These are phyloP conservation scores for Schwanniomyces polymorphus DNA, from an alignment of 805 yeast genomes.

Conservation along the genomic window DNA sequence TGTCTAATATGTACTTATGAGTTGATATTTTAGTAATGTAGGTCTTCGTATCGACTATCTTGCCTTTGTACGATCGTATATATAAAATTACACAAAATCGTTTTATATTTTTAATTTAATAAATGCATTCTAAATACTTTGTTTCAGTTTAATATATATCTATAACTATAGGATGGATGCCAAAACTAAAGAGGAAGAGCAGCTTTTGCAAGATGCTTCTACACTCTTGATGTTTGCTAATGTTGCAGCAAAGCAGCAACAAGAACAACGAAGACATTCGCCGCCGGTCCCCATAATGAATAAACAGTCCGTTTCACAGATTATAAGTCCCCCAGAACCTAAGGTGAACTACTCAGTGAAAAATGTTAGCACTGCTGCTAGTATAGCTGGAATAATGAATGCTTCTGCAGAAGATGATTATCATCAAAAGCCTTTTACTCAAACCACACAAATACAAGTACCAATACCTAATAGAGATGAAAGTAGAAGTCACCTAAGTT, in stretches of 20 bases:
- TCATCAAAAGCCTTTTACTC: background rate
- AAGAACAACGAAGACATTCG: conserved; percentile 11
- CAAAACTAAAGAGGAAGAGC: conserved; percentile 28
- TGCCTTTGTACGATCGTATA: background rate
- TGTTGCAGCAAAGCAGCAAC: conserved; percentile 47
- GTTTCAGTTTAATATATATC: background rate
- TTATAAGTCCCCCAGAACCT: background rate
- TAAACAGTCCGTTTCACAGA: background rate
- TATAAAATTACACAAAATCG: background rate
- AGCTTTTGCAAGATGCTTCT: conserved; percentile 59
- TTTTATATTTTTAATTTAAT: background rate
- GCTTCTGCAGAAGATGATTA: too few species aligned
- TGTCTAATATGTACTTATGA: too few species aligned
- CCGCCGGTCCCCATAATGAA: conserved; percentile 3
- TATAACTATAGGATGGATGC: background rate
- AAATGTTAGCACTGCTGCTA: too few species aligned
- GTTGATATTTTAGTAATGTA: too few species aligned
- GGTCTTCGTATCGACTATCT: background rate
- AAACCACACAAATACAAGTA: conserved; percentile 2
- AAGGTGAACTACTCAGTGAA: background rate
- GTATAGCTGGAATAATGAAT: too few species aligned
- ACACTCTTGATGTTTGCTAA: conserved; percentile 62
- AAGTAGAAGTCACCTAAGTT: background rate
- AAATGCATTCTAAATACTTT: background rate
- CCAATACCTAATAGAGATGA: conserved; percentile 1